Conservation (phyloP, 345 rosid species). For the Citrus trifoliata region DNA sequence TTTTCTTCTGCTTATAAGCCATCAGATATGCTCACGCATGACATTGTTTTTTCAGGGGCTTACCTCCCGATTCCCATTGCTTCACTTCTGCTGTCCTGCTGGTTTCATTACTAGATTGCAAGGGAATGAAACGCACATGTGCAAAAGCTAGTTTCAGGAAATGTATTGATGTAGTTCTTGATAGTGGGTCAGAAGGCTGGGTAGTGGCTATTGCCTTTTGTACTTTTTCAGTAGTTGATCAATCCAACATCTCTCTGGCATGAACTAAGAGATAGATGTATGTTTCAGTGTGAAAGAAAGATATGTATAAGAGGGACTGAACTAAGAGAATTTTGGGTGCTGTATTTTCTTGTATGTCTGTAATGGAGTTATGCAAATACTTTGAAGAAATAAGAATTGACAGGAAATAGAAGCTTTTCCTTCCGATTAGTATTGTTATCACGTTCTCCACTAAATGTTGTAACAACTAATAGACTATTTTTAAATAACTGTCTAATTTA, state of each 20-base stretch:
- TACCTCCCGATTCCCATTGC: constrained; percentile 2
- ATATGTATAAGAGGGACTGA: not conserved
- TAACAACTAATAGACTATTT: not conserved
- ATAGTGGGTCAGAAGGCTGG: constrained; percentile 7
- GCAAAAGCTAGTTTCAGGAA: constrained; percentile 3
- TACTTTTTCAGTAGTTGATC: not conserved
- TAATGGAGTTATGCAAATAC: not conserved
- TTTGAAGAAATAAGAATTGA: not conserved
- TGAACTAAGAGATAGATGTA: not conserved
- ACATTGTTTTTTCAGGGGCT: not conserved
- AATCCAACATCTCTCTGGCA: constrained; percentile 2
- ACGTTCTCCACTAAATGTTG: not conserved
- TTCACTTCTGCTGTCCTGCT: constrained; percentile 1
- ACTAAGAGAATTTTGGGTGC: not conserved
- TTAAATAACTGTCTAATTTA: not conserved
- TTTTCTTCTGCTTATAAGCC: not conserved
- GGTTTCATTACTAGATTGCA: not conserved
- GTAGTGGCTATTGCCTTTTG: not conserved
- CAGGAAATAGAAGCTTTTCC: not conserved
- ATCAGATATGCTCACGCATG: not conserved
- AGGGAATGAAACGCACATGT: not conserved
- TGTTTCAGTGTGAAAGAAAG: constrained; percentile 4
- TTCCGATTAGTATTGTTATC: not conserved
- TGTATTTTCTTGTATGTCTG: not conserved
- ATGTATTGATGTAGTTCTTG: not conserved